Base-by-base conservation (phyloP, 768 basidiomycete genomes). In the Cystoderma amianthinum region DNA sequence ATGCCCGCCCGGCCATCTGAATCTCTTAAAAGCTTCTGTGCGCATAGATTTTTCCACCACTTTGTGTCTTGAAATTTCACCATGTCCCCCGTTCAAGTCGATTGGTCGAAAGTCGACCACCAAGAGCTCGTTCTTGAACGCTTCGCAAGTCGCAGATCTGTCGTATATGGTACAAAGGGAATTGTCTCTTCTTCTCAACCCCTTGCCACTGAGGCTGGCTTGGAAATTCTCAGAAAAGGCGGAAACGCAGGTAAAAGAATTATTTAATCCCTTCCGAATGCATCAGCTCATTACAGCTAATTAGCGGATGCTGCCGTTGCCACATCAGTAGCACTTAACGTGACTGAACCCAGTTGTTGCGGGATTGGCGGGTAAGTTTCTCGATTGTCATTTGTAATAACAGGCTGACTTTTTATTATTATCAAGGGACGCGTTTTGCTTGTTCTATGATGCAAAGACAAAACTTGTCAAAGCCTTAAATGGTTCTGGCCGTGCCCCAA, bases 271-370 rank as follows among this genome's bases (percentile, higher is more conserved):
- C 22, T n/a, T 34, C 25, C 28, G 36, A 6, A 5, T 42, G 37
- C 25, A 36, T 30, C 17, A 22, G 13, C 32, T n/a, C 36, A 24
- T 22, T 24, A 32, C 41, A 32, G 22, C 23, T 25, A 46, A 42
- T 18, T 28, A 91, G 90, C 88, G 46, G 92, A 96, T 64, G 91
- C 92, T 20, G 94, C 96, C 5, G 93, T 97, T 13, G 96, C 96
- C 19, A 85, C 81, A 2, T 87, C 93, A 37, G 93, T 83, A 3
- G 94, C 92, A 12, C 60, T 99, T 51, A 97, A 96, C 59, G 82
- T 97, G 24, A 91, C 89, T 0, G 90, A 94, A 52, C 90, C 82
- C 19, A 85, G 78, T 51, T 85, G 65, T 48, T 92, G 90, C 57
- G 94, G 94, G n/a, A 89, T 96, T 43, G 93, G 92, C 54, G 89